Evolutionary conservation across 805 yeast species (phyloP).

Genomic region (Ogataea neopini): DNA sequence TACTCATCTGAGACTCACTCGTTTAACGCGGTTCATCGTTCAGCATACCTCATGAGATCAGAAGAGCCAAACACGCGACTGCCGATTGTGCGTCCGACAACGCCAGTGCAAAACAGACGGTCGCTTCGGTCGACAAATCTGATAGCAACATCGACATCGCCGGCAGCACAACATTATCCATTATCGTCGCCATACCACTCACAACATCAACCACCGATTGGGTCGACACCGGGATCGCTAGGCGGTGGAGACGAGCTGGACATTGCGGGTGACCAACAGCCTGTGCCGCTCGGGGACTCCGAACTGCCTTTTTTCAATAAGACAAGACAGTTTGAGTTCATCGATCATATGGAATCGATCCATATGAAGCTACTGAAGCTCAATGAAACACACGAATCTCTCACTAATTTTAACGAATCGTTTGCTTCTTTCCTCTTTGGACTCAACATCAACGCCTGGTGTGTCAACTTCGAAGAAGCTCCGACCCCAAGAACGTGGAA

Average conservation of each 20-base stretch:
- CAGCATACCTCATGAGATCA: constrained; percentile 4
- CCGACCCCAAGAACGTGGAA: constrained; percentile 27
- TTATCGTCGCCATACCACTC: constrained; percentile 24
- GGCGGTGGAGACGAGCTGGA: constrained; percentile 6
- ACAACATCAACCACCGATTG: constrained; percentile 16
- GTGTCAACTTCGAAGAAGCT: constrained; percentile 62
- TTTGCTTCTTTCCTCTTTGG: constrained; percentile 75
- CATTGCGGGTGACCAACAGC: neutral
- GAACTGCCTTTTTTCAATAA: constrained; percentile 28
- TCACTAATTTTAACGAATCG: constrained; percentile 72
- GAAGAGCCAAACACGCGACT: constrained; percentile 11
- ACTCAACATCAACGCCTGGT: constrained; percentile 82
- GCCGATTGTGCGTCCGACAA: constrained; percentile 25
- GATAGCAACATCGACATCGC: constrained; percentile 19
- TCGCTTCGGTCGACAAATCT: constrained; percentile 19
- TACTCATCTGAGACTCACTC: too few species aligned
- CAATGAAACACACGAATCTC: constrained; percentile 58
- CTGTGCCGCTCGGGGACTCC: constrained; percentile 6
- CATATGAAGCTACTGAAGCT: constrained; percentile 60
- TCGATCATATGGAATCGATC: constrained; percentile 32
- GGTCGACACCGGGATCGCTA: constrained; percentile 18
- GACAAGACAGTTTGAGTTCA: constrained; percentile 20
- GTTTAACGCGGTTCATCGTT: too few species aligned
- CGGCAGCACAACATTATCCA: constrained; percentile 23
- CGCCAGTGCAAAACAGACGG: constrained; percentile 19